Conservation (phyloP, 345 rosid species). For the Rhodamnia argentea region DNA sequence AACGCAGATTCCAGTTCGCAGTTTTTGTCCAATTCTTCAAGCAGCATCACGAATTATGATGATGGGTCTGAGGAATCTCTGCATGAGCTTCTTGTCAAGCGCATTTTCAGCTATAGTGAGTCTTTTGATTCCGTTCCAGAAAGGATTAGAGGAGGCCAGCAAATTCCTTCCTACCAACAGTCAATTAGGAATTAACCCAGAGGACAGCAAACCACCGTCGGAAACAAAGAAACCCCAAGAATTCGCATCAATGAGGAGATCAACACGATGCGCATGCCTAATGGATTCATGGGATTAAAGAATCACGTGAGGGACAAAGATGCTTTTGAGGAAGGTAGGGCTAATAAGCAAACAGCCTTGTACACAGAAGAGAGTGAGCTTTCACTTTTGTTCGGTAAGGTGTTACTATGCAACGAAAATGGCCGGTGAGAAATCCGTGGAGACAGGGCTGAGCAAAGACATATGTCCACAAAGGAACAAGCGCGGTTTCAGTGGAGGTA, state of each 20-base stretch:
- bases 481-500: slow-evolving; percentile 1
- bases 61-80: not conserved
- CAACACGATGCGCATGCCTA: not conserved
- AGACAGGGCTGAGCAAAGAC: not conserved
- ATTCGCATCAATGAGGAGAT: slow-evolving; percentile 10
- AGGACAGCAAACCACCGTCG: slow-evolving; percentile 1
- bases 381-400: slow-evolving; percentile 60
- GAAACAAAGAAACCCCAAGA: not conserved
- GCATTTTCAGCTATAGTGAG: not conserved
- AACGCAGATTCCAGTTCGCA: not conserved
- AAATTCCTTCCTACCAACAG: slow-evolving; percentile 57
- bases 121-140: slow-evolving; percentile 45
- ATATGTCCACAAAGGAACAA: slow-evolving; percentile 12
- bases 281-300: slow-evolving; percentile 28
- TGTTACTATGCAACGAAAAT: slow-evolving; percentile 24
- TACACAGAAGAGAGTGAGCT: slow-evolving; percentile 34
- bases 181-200: slow-evolving; percentile 27
- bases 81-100: not conserved
- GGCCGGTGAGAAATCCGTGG: not conserved
- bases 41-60: not conserved
- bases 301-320: slow-evolving; percentile 34
- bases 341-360: slow-evolving; percentile 46
- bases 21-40: not conserved
- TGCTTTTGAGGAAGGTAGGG: slow-evolving; percentile 41
- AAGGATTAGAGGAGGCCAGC: slow-evolving; percentile 73